These are phyloP conservation scores for Fusarium sp. DNA, from an alignment of 2,329 filamentous ascomycete species.

Conservation along the genomic window DNA sequence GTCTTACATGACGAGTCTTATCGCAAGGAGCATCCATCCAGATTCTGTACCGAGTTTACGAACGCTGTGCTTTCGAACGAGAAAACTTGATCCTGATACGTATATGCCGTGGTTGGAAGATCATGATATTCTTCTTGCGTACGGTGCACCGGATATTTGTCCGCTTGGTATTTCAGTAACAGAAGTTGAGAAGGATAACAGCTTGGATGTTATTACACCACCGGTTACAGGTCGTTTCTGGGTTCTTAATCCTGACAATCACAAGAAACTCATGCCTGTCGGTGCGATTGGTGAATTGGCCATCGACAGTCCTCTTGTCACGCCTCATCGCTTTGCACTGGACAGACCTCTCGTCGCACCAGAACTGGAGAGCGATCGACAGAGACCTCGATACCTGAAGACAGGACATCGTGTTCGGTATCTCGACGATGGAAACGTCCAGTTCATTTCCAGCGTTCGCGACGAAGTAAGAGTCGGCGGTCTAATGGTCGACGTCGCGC, in stretches of 20 bases:
- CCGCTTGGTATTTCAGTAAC: slow-evolving; percentile 60
- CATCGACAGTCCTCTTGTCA: slow-evolving; percentile 59
- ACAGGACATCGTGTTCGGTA: slow-evolving; percentile 61
- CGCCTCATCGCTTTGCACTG: slow-evolving; percentile 47
- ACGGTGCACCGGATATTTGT: slow-evolving; percentile 60
- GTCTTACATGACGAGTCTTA: slow-evolving; percentile 65
- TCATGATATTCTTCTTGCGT: slow-evolving; percentile 58
- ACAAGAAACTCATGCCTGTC: slow-evolving; percentile 59
- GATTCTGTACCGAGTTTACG: slow-evolving; percentile 48
- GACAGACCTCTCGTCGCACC: slow-evolving; percentile 43
- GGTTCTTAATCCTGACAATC: slow-evolving; percentile 62
- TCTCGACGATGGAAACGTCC: slow-evolving; percentile 56
- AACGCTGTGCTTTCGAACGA: slow-evolving; percentile 57
- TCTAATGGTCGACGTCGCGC: slow-evolving; percentile 50
- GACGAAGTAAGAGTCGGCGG: slow-evolving; percentile 54
- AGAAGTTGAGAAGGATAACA: slow-evolving; percentile 49
- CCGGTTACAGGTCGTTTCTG: slow-evolving; percentile 60
- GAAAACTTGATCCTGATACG: slow-evolving; percentile 59
- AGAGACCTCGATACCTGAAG: slow-evolving; percentile 53
- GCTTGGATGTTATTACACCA: slow-evolving; percentile 54
- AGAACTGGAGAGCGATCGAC: background rate
- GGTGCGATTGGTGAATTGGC: slow-evolving; percentile 66
- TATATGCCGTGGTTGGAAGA: slow-evolving; percentile 56
- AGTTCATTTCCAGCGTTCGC: slow-evolving; percentile 55
- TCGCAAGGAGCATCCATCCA: slow-evolving; percentile 58